Base-by-base conservation (phyloP, 75 land plant genomes). In the Cupressus sempervirens region DNA sequence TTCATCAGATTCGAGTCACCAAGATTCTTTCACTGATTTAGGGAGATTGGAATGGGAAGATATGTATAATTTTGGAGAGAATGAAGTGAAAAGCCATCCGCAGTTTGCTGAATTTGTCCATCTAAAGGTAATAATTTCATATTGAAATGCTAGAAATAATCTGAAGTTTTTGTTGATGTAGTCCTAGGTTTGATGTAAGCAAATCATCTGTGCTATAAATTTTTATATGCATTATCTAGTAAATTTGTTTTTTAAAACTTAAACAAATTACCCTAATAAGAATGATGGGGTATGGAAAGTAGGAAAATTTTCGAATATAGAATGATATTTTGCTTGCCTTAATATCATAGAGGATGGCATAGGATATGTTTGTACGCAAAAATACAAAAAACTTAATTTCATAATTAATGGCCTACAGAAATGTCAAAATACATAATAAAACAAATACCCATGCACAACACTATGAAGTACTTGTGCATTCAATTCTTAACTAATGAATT, bases 1-100 rank as follows among this genome's bases (percentile, higher is more conserved):
- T 68, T 68, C 72, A 68, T 68, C 72, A 68, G 72, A 68, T 68
- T 68, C 72, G 7, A 68, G 72, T 29, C 72, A 68, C 32, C 72
- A 68, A 29, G 72, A 68, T n/a, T 68, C 72, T n/a, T 20, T 29
- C 32, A 68, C 72, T 68, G 32, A 68, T 68, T 68, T 68, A 68
- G 72, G 12, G 72, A 26, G 32, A 68, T 68, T 68, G 32, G 72
- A 68, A 32, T n/a, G 29, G 23, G 29, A 68, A 4, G 72, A 68
- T 29, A 8, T 7, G 11, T n/a, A 68, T 68, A 68, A 68, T 32
- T n/a, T 68, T 68, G 72, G 32, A 26, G 72, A 56, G 20, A 56
- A 68, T 7, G 72, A 68, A 68, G 72, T 68, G 72, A 68, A n/a
- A 68, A 68, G 72, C 9, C 32, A 68, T 6, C 30, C 23, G 32